These are phyloP conservation scores for Debaryomycetaceae sp. DNA, from an alignment of 1,139 yeast species.

Conservation along the genomic window DNA sequence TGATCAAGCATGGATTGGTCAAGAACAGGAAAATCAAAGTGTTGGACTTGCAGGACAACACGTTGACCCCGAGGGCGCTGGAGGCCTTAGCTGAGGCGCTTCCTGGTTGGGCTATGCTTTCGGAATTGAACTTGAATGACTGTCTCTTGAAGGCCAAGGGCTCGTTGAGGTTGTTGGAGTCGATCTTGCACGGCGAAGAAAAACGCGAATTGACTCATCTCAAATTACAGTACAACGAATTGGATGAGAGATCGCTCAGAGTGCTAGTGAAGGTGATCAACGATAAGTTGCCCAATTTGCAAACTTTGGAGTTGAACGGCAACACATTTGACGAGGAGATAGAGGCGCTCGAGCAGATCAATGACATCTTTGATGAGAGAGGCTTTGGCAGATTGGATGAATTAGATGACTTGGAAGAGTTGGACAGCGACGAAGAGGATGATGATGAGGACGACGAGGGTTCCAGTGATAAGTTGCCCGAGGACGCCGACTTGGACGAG, in stretches of 20 bases:
- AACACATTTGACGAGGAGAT: slow-evolving; percentile 63
- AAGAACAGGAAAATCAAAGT: slow-evolving; percentile 56
- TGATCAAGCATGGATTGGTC: slow-evolving; percentile 69
- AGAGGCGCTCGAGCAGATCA: slow-evolving; percentile 29
- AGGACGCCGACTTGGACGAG: slow-evolving; percentile 49
- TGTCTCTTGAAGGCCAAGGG: slow-evolving; percentile 82
- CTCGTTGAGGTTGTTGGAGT: slow-evolving; percentile 48
- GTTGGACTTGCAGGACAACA: slow-evolving; percentile 91
- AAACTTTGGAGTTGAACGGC: slow-evolving; percentile 80
- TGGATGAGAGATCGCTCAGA: slow-evolving; percentile 61
- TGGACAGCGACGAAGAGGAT: slow-evolving; percentile 80
- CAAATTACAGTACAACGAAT: slow-evolving; percentile 86
- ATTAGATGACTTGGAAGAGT: slow-evolving; percentile 89
- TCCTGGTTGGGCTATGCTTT: slow-evolving; percentile 39
- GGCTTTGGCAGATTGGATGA: slow-evolving; percentile 85
- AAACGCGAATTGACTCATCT: slow-evolving; percentile 47
- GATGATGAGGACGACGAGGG: slow-evolving; percentile 67
- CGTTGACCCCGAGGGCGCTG: slow-evolving; percentile 80
- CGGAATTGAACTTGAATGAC: slow-evolving; percentile 83
- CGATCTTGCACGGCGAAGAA: slow-evolving; percentile 35
- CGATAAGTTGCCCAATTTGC: slow-evolving; percentile 56
- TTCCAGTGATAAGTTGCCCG: slow-evolving; percentile 47
- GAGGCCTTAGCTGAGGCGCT: slow-evolving; percentile 44
- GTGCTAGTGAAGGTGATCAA: slow-evolving; percentile 51
- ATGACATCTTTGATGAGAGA: slow-evolving; percentile 61